phyloP scores from a whole-genome alignment of 257 asterid species.

The Ocimum tenuiflorum region DNA sequence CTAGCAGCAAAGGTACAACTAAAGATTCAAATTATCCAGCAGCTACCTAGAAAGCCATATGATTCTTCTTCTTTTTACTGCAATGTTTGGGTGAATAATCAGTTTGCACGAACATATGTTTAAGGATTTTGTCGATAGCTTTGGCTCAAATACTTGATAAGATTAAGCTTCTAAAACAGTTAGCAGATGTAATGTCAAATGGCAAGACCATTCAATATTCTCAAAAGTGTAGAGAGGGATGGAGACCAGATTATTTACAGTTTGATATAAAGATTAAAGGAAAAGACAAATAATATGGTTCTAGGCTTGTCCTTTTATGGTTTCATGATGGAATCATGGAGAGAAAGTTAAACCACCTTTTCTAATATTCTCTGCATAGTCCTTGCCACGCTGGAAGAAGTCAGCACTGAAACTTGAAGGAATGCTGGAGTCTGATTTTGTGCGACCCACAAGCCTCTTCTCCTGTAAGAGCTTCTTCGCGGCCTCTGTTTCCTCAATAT shows the following conservation, averaged over 20 bases:
- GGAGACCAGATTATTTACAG: neutral
- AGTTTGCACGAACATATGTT: no score
- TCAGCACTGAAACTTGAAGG: conserved; percentile 91
- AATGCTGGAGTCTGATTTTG: conserved; percentile 56
- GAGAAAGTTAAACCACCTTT: conserved; percentile 45
- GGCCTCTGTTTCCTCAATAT: conserved; percentile 98
- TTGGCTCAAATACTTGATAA: neutral
- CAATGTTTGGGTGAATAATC: neutral
- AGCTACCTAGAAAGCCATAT: neutral
- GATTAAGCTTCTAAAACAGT: neutral
- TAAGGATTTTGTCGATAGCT: no score
- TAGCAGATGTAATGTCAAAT: neutral
- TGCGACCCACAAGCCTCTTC: conserved; percentile 69
- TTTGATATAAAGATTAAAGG: neutral
- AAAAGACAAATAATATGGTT: conserved; percentile 2
- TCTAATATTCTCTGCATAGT: conserved; percentile 70
- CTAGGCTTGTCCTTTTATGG: conserved; percentile 3
- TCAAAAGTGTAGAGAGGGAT: neutral
- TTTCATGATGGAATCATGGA: neutral
- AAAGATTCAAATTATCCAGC: neutral
- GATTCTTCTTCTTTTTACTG: neutral
- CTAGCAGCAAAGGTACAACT: neutral
- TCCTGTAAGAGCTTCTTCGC: conserved; percentile 94
- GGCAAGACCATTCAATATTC: neutral
- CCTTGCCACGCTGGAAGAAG: conserved; percentile 81